Base-by-base conservation (phyloP, 768 basidiomycete genomes). In the Boletus eberwhitei region DNA sequence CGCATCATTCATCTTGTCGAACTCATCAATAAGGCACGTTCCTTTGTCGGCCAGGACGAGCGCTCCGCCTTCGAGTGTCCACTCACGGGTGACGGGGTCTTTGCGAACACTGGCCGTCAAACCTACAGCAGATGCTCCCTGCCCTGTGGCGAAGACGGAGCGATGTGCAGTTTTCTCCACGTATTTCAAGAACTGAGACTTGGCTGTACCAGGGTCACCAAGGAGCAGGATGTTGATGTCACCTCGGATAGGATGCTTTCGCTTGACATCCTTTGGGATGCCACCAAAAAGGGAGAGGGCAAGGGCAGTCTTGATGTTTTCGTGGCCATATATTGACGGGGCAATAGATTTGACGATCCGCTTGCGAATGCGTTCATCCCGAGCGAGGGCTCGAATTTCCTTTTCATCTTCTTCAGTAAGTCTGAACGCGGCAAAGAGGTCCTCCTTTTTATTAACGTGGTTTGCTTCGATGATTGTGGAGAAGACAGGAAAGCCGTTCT, bases 1-100 rank as follows among this genome's bases (percentile, higher is more conserved):
- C 16, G 92, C 82, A 64, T 98, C 97, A 73, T 98, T 98, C 97
- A 99, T 99, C 79, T 99, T 99, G 77, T 99, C 97, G 70, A 99
- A 98, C 71, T 98, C 97, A 74, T 99, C 97, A 61, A 99, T 99
- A 36, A 98, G 77, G 67, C 97, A 98, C 26, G 89, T 92, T 13
- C 97, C 97, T 73, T 96, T 97, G 74, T 99, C 97, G 3, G 97
- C 97, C 19, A 99, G 79, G n/a, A 99, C 97, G 11, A 99, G 79
- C 3, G 97, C 97, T 9, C 97, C 97, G 14, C 97, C 97, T 72
- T 99, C 97, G 26, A 99, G 80, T 3, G 97, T 98, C 97, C 97
- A 99, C 73, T 98, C 97, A 19, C 88, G 82, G 12, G 97, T 98
- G 53, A 98, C 82, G 0, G 97, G 94, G 66, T 99, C 97, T 72